Base-by-base conservation (phyloP, 2,329 filamentous ascomycete genomes). In the Gremmenia infestans region DNA sequence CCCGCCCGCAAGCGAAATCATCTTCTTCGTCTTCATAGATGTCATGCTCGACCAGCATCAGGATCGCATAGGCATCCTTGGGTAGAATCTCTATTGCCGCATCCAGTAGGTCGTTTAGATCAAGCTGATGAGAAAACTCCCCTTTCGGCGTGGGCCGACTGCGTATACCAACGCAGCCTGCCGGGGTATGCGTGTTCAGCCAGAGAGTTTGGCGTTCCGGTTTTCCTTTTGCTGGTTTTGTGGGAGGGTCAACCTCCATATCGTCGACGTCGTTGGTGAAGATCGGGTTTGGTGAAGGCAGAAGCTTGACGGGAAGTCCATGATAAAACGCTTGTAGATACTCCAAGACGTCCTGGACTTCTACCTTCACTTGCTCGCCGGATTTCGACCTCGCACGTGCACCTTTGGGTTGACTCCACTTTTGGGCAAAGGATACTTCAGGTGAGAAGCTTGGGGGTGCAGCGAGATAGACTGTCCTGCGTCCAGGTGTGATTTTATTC, bases 1-100 rank as follows among this genome's bases (percentile, higher is more conserved):
- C 84, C 28, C 84, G 72, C 0, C 85, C 86, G 58, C 84, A 87
- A 52, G 80, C 82, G 63, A 88, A 89, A 19, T 83, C 78, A 57
- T 88, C 86, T 0, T 86, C 80, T 0, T 85, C 49, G 28, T 67
- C 65, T 53, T 68, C 65, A 25, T 65, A 68, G 5, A 68, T 52
- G 48, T 68, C 66, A 40, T 67, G 65, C 5, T 66, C 54, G 2
- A 67, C 60, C 11, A 68, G 52, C 32, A 68, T 54, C 5, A 67
- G 14, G 9, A 68, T 17, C 2, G 65, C 64, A 53, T 64, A 66
- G 6, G 65, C 65, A 54, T 68, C 63, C 9, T 59, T 35, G 5
- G 66, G 65, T 17, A 68, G 36, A 3, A 61, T 55, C 14, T 56
- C 57, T n/a, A 66, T 67, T 2, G 65, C 63, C 2, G 58, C 59